Evolutionary conservation across 345 rosid species (phyloP).

Genomic region (Noccaea caerulescens): DNA sequence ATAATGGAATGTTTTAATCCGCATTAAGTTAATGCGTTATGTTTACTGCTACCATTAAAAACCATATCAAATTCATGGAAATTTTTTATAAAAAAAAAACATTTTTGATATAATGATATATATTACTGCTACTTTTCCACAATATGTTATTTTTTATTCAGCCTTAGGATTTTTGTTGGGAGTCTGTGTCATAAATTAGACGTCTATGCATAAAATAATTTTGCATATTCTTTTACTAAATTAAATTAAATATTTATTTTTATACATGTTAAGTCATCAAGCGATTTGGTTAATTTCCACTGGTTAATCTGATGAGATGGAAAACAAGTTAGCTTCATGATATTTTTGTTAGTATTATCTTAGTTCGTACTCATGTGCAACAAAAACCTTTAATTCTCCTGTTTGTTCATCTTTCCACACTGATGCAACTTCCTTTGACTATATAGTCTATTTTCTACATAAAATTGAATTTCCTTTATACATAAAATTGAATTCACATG

Average conservation of each 20-base stretch:
- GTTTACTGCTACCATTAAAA: too few relatives aligned
- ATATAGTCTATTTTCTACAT: neutral
- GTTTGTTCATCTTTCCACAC: neutral
- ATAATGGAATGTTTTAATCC: too few relatives aligned
- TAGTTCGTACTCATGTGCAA: constrained; percentile 5
- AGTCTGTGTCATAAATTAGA: neutral
- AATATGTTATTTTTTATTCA: neutral
- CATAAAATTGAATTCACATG: constrained; percentile 8
- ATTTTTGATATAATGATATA: too few relatives aligned
- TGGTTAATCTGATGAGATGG: neutral
- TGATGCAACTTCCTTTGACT: constrained; percentile 10
- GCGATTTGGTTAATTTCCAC: neutral
- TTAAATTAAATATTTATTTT: neutral
- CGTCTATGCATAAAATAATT: too few relatives aligned
- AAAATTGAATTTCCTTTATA: neutral
- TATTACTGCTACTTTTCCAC: too few relatives aligned
- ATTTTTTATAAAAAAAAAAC: too few relatives aligned
- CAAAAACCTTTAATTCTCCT: neutral
- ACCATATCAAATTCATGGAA: neutral
- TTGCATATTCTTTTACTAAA: too few relatives aligned
- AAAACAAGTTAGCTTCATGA: neutral
- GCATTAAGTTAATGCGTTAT: neutral
- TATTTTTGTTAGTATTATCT: constrained; percentile 2
- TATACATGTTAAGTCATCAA: constrained; percentile 5
- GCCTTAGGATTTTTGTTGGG: neutral